Evolutionary conservation across 2,329 filamentous ascomycete species (phyloP), one percentile per base, ranked within the genome.

Genomic region (Xylaria sp.): DNA sequence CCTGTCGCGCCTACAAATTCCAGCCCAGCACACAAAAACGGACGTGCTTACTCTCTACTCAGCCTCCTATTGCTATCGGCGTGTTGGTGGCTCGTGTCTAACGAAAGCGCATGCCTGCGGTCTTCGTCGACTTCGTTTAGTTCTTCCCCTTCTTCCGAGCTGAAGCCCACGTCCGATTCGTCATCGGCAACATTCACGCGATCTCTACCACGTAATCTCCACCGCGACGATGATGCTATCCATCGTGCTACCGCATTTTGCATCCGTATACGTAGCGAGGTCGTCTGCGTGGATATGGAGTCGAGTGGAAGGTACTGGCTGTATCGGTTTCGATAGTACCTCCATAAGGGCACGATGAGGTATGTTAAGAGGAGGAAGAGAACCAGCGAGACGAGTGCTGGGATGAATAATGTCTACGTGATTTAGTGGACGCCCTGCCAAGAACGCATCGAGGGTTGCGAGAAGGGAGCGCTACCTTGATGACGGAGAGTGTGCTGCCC

Each of bases 281-380:
- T 81, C 5, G 86, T 90, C 60, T 85, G 86, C 60, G 83, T 86
- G 25, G 87, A 87, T 69, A 92, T 87, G 37, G 85, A 83, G 69
- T 91, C 86, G 71, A 93, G 81, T 0, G 91, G 91, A 1, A 93
- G 87, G 77, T 94, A 94, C 69, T 92, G 90, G 76, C 88, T 87
- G 79, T 93, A 93, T 69, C 91, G 88, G 73, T 86, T 86, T 71
- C 88, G 89, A 79, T 93, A 92, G 65, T 86, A 87, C 57, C 88
- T 90, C 87, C 91, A 92, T 68, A 91, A 77, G 1, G 92, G 92
- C 29, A 92, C 77, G 69, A 93, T 75, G 74, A 90, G 81, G 78
- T 89, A 92, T 65, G 88, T 90, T 65, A 90, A 81, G 66, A 89
- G 66, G 74, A 93, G 79, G 80, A 92, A 94, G 72, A 93, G 82